These are phyloP conservation scores for Boletales sp. DNA, from an alignment of 768 basidiomycete genomes.

Conservation along the genomic window DNA sequence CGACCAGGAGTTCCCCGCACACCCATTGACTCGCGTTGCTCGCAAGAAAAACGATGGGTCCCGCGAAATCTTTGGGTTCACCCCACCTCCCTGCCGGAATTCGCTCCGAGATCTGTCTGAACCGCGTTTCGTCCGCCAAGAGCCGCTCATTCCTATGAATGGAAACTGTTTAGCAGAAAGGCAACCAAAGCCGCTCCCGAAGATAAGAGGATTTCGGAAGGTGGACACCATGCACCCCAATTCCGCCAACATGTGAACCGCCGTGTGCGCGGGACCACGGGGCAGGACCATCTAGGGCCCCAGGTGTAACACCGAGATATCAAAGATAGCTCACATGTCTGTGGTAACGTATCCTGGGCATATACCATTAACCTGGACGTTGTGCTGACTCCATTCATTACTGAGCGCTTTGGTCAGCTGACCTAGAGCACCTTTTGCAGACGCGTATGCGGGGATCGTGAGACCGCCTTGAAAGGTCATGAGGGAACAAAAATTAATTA, in stretches of 20 bases:
- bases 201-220: slow-evolving; percentile 2
- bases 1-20: slow-evolving; percentile 63
- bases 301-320: slow-evolving; percentile 6
- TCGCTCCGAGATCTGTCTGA: slow-evolving; percentile 65
- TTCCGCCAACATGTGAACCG: slow-evolving; percentile 1
- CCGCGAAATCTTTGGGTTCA: slow-evolving; percentile 61
- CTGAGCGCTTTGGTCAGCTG: slow-evolving; percentile 86
- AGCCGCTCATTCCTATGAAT: slow-evolving; percentile 59
- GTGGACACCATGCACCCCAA: slow-evolving; percentile 8
- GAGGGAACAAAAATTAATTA: slow-evolving; percentile 64
- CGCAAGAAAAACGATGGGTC: slow-evolving; percentile 64
- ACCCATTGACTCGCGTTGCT: slow-evolving; percentile 63
- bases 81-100: slow-evolving; percentile 73
- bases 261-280: slow-evolving; percentile 6
- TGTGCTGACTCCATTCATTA: slow-evolving; percentile 90
- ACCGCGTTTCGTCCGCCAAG: slow-evolving; percentile 56
- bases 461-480: slow-evolving; percentile 54
- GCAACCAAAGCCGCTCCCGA: slow-evolving; percentile 2
- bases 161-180: slow-evolving; percentile 12
- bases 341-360: slow-evolving; percentile 87
- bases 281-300: slow-evolving; percentile 1
- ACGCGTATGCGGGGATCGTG: slow-evolving; percentile 85
- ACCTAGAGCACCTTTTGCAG: slow-evolving; percentile 85
- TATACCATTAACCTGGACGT: slow-evolving; percentile 86
- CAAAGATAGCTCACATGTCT: slow-evolving; percentile 61